Evolutionary conservation across 2,329 filamentous ascomycete genomes (phyloP), one percentile per base, ranked within the genome.

Genomic region (Cryphonectria nitschkei): DNA sequence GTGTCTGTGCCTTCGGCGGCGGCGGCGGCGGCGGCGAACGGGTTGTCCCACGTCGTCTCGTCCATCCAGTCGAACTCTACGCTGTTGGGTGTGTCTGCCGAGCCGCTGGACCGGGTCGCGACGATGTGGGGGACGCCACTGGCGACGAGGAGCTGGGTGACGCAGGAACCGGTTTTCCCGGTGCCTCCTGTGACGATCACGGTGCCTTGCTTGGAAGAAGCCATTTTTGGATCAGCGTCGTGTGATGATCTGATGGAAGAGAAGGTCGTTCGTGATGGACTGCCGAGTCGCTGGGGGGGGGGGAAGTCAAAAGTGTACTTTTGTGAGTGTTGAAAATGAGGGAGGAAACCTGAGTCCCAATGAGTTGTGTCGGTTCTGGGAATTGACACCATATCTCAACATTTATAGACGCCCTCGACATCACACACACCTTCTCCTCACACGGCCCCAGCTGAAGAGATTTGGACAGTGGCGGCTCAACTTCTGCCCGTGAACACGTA

Each of bases 21-120:
- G 58, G 58, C 70, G 19, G 62, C 58, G 13, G 72, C 72, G 29
- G 70, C 67, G 22, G 67, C 69, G 72, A 82, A 84, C 0, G 79
- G 79, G 14, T 73, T 75, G 0, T 69, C 66, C 76, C 80, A 86
- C 0, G 84, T 86, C 26, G 74, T 68, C 43, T 77, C 68, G 72
- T 86, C 80, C 46, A 77, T 54, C 84, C 83, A 86, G 78, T 87
- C 81, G 67, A 87, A 86, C 11, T 78, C 76, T 37, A 81, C 78
- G 65, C 73, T 74, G 29, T 73, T 70, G 14, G 75, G 68, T 7
- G 37, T 58, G 14, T 72, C 71, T 26, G 76, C 79, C n/a, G 68
- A 50, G 3, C 67, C 54, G 2, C 67, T 46, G 7, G 78, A 79
- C 4, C 83, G 80, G 29, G 83, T 83, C 9, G 82, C 82, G 14